Percentiles rank a stretch among this genome's conserved stretches.
These are phyloP conservation scores for Phaeophleospora eucalypticola DNA, from an alignment of 2,329 filamentous ascomycete genomes.

Conservation along the genomic window DNA sequence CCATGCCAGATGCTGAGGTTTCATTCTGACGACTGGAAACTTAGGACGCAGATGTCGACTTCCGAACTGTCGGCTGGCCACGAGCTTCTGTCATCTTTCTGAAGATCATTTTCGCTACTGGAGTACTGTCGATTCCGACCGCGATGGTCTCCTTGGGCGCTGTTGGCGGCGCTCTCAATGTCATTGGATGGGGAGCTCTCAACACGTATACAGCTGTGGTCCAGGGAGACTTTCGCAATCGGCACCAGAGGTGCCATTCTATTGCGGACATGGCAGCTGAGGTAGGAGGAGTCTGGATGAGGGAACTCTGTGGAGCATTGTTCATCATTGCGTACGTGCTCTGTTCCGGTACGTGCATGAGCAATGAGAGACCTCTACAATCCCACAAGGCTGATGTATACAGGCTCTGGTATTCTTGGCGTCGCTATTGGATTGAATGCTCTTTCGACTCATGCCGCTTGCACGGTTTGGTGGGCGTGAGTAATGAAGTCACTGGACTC, in stretches of 20 bases:
- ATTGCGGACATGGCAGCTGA: conserved; percentile 57
- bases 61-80: conserved; percentile 52
- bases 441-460: conserved; percentile 54
- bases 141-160: conserved; percentile 48
- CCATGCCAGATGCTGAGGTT: too few species aligned
- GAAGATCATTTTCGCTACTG: conserved; percentile 51
- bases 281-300: conserved; percentile 50
- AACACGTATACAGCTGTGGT: conserved; percentile 48
- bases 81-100: conserved; percentile 51
- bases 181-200: conserved; percentile 46
- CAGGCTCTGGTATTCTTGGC: conserved; percentile 54
- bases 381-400: neutral
- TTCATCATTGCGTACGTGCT: conserved; percentile 59
- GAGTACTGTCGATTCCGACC: conserved; percentile 48
- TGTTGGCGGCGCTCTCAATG: conserved; percentile 45
- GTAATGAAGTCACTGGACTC: too few species aligned
- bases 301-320: conserved; percentile 52
- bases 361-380: neutral
- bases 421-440: conserved; percentile 58
- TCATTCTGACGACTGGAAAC: neutral
- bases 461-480: conserved; percentile 52
- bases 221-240: conserved; percentile 45
- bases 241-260: conserved; percentile 49
- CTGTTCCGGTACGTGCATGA: conserved; percentile 39
- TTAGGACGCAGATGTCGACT: conserved; percentile 46